Evolutionary conservation across 1,284 basidiomycete genomes (phyloP).

Genomic region (Ustilago hordei): DNA sequence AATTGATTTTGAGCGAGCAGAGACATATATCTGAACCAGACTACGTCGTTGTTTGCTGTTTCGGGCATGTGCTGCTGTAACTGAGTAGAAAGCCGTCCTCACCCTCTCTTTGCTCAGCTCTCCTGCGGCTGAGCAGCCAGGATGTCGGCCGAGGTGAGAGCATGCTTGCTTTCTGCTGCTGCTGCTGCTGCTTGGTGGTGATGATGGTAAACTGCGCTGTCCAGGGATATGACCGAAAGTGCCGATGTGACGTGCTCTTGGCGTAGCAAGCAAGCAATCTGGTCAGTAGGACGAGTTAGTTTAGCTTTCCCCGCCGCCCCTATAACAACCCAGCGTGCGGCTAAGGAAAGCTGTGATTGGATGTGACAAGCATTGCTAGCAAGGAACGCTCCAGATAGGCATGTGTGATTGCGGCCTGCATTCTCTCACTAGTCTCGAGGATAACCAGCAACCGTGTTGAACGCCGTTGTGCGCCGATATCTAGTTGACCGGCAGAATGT

Average conservation of each 20-base stretch:
- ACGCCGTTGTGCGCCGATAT: background rate
- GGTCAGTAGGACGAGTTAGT: background rate
- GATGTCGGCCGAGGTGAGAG: background rate
- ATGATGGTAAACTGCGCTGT: background rate
- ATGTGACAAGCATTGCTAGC: background rate
- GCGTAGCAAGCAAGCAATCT: background rate
- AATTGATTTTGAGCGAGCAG: background rate
- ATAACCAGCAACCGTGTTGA: background rate
- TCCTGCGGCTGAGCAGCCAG: slow-evolving; percentile 4
- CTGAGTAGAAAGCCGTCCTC: background rate
- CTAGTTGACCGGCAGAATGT: background rate
- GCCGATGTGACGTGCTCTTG: background rate
- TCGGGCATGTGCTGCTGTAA: background rate
- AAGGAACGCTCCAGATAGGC: background rate
- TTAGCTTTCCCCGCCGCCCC: background rate
- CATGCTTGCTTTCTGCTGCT: background rate
- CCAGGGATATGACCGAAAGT: background rate
- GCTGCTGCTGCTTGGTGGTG: background rate
- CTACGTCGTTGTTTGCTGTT: slow-evolving; percentile 1
- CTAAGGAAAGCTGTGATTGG: background rate
- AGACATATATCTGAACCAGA: background rate
- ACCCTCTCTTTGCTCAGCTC: background rate
- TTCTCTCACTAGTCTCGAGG: background rate
- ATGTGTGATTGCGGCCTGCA: background rate
- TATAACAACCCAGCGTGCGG: background rate